Evolutionary conservation across 176 grass and related monocot species (phyloP).

Genomic region (Triticum turgidum): DNA sequence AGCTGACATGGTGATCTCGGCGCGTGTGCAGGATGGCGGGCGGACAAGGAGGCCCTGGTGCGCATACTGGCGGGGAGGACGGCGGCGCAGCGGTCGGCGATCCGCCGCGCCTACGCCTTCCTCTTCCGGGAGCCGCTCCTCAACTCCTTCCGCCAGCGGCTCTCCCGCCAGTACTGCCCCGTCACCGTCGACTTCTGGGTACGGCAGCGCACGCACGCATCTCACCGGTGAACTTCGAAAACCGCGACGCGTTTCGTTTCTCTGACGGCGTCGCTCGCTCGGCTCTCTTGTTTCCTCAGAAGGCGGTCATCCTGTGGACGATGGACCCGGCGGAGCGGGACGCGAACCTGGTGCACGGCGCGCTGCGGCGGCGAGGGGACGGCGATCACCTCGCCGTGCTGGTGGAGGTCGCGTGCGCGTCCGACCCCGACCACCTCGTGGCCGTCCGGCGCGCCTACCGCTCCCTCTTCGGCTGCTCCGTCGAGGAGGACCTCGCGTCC

Average conservation of each 20-base stretch:
- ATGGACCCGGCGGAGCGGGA: conserved; percentile 84
- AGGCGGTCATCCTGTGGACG: conserved; percentile 66
- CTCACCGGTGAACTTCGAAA: neutral
- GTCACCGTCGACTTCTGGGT: conserved; percentile 73
- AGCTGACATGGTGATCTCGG: neutral
- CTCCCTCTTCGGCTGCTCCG: conserved; percentile 58
- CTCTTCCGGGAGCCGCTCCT: conserved; percentile 65
- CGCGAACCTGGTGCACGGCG: conserved; percentile 64
- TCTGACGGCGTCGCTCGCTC: neutral
- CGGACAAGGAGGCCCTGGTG: conserved; percentile 63
- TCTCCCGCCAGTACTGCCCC: conserved; percentile 26
- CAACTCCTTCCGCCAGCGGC: conserved; percentile 56
- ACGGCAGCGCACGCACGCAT: neutral
- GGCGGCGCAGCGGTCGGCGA: conserved; percentile 57
- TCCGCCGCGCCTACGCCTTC: conserved; percentile 53
- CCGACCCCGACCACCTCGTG: conserved; percentile 66
- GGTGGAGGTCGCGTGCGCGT: conserved; percentile 71
- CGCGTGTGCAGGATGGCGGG: conserved; percentile 50
- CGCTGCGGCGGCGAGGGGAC: conserved; percentile 50
- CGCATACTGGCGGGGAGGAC: conserved; percentile 51
- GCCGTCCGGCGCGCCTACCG: conserved; percentile 56
- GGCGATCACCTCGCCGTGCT: conserved; percentile 37
- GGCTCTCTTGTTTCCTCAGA: conserved; percentile 14
- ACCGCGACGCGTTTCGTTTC: neutral
- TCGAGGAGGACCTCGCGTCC: conserved; percentile 69